A percentile compares a stretch with the other conserved stretches of the same genome.
These are phyloP conservation scores for Mentha longifolia DNA, from an alignment of 257 asterid species.

Conservation along the genomic window DNA sequence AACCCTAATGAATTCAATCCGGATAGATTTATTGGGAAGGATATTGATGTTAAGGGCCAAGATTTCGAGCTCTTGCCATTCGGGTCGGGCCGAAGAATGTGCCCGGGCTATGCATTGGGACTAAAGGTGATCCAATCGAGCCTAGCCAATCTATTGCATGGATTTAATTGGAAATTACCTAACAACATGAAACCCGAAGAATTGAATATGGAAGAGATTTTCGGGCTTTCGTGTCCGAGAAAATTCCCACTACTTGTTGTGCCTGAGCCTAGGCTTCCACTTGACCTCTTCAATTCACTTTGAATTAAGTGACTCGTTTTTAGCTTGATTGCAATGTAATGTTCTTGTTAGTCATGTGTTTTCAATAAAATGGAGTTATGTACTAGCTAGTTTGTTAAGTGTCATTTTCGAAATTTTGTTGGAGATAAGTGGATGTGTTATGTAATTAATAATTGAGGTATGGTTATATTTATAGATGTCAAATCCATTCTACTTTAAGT, in stretches of 20 bases:
- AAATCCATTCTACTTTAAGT: too few species aligned
- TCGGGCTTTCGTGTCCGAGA: slow-evolving; percentile 59
- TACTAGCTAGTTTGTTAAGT: neutral
- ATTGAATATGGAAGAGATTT: slow-evolving; percentile 61
- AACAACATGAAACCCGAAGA: slow-evolving; percentile 39
- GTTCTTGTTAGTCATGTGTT: neutral
- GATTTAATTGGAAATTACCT: slow-evolving; percentile 55
- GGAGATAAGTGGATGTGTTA: neutral
- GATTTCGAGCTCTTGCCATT: slow-evolving; percentile 62
- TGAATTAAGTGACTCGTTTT: neutral
- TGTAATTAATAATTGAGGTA: neutral
- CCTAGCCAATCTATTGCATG: slow-evolving; percentile 60
- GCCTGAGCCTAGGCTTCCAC: slow-evolving; percentile 50
- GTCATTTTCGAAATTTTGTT: neutral
- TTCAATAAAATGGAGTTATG: neutral
- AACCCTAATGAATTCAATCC: slow-evolving; percentile 56
- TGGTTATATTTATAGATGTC: neutral
- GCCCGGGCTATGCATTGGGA: slow-evolving; percentile 67
- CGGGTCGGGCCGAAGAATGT: slow-evolving; percentile 70
- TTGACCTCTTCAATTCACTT: slow-evolving; percentile 29
- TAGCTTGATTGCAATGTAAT: neutral
- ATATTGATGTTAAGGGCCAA: slow-evolving; percentile 61
- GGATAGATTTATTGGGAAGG: slow-evolving; percentile 49
- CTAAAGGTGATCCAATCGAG: slow-evolving; percentile 60
- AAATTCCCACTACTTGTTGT: slow-evolving; percentile 46